Percentiles rank a stretch among this genome's conserved stretches.
Evolutionary conservation across 83 land plant species (phyloP).

Genomic region (Larix sibirica): DNA sequence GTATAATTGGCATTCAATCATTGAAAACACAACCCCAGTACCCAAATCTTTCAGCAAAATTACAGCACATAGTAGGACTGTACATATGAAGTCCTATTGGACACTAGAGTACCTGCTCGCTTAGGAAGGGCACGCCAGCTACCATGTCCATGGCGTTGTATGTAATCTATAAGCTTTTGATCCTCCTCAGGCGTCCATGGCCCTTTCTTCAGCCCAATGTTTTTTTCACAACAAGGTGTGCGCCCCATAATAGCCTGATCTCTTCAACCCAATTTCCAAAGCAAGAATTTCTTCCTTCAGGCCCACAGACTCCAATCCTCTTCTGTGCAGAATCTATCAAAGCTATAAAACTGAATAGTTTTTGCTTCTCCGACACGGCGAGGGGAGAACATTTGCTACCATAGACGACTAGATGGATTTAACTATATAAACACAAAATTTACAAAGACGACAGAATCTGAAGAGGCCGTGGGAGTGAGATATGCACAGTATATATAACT

Average conservation of each 20-base stretch:
- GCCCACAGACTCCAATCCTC: not conserved
- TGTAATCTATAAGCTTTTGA: slow-evolving; percentile 3
- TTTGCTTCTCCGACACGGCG: not conserved
- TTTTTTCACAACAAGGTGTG: slow-evolving; percentile 13
- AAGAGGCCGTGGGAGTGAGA: too few relatives aligned
- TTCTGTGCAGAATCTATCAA: not conserved
- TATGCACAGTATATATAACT: not conserved
- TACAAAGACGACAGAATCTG: not conserved
- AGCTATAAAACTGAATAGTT: not conserved
- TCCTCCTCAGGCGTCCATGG: slow-evolving; percentile 16
- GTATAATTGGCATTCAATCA: not conserved
- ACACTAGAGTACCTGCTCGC: not conserved
- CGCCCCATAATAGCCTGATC: slow-evolving; percentile 6
- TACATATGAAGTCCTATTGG: too few relatives aligned
- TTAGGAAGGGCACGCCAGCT: slow-evolving; percentile 17
- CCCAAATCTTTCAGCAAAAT: not conserved
- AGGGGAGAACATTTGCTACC: not conserved
- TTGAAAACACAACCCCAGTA: not conserved
- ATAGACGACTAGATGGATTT: too few relatives aligned
- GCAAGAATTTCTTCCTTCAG: not conserved
- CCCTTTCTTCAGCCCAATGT: slow-evolving; percentile 10
- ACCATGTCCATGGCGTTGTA: not conserved
- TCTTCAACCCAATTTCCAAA: too few relatives aligned
- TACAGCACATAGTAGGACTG: not conserved
- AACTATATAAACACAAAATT: not conserved